phyloP scores from a whole-genome alignment of 495 filamentous ascomycete genomes.

The Penicillium malachiteum region DNA sequence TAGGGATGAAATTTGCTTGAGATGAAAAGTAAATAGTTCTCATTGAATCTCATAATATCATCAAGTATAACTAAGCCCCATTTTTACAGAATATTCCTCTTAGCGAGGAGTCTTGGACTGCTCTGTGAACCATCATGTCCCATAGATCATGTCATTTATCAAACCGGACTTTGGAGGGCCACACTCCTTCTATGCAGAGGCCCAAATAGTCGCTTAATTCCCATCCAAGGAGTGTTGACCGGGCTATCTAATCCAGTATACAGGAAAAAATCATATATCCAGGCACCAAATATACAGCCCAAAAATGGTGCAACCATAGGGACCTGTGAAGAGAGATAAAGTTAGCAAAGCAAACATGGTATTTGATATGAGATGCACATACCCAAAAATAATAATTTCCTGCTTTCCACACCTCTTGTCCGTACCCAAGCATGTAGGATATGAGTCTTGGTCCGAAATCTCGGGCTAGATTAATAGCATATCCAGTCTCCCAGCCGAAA shows the following conservation, averaged over 20 bases:
- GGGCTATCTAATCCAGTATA: constrained; percentile 57
- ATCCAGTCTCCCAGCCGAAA: constrained; percentile 70
- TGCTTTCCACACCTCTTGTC: constrained; percentile 60
- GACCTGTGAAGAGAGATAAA: constrained; percentile 21
- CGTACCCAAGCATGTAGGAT: constrained; percentile 62
- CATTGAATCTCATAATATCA: neutral
- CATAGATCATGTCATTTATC: neutral
- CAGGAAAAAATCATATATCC: constrained; percentile 61
- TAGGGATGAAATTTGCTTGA: neutral
- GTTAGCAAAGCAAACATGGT: neutral
- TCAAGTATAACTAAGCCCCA: neutral
- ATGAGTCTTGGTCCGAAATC: constrained; percentile 68
- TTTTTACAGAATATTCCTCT: neutral
- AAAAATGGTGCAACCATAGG: constrained; percentile 59
- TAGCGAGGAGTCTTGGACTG: neutral
- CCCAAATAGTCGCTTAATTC: constrained; percentile 44
- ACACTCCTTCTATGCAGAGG: constrained; percentile 18
- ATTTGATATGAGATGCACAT: constrained; percentile 12
- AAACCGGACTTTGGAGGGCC: constrained; percentile 25
- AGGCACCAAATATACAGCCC: constrained; percentile 59
- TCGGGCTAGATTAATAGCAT: constrained; percentile 65
- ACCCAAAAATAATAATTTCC: constrained; percentile 66
- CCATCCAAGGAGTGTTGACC: constrained; percentile 58
- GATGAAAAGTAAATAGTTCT: neutral
- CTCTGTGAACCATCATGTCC: neutral